Evolutionary conservation across 352 stramenopile genomes (phyloP), one percentile per base, ranked within the genome.

Genomic region (Globisporangium nunn): DNA sequence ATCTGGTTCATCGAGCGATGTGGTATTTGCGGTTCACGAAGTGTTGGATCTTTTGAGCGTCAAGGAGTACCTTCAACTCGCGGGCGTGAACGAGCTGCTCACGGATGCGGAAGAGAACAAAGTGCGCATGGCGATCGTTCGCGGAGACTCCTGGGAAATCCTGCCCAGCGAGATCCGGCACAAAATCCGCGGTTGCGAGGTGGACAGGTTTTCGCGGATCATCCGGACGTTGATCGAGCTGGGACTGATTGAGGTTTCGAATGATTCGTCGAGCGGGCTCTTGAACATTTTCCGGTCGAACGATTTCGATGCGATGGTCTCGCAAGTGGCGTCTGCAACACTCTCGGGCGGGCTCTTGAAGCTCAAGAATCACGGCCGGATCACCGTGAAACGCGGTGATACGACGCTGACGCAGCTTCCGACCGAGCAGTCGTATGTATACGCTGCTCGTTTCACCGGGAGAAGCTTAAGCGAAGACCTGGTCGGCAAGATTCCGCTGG

Each of bases 291-390:
- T 89, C 31, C 75, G 72, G 23, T 81, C 79, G 0, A 70, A 83
- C 41, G 78, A 89, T 48, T 88, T 91, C 49, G 81, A 91, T 57
- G 72, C 77, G 17, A 74, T 85, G 41, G 81, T 91, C 55, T 91
- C 81, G 4, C 76, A 85, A 45, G 78, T 91, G 6, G 81, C 81
- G 10, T 88, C 85, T 56, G 77, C 79, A 12, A 89, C 81, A 1
- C 61, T 91, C 15, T 87, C 81, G 0, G 81, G 81, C 28, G 81
- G 81, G 6, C 47, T 89, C 10, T 86, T 91, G 46, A 63, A 67
- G 56, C 61, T 88, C 39, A 84, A 80, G 41, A 55, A 72, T 18
- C 66, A 55, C 44, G 74, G 66, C 50, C 64, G 59, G 23, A 89
- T 91, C 40, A 65, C 64, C 23, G 51, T 91, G 12, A 85, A 79